phyloP scores from a whole-genome alignment of 2,329 filamentous ascomycete species.

The Kalaharituber pfeilii region DNA sequence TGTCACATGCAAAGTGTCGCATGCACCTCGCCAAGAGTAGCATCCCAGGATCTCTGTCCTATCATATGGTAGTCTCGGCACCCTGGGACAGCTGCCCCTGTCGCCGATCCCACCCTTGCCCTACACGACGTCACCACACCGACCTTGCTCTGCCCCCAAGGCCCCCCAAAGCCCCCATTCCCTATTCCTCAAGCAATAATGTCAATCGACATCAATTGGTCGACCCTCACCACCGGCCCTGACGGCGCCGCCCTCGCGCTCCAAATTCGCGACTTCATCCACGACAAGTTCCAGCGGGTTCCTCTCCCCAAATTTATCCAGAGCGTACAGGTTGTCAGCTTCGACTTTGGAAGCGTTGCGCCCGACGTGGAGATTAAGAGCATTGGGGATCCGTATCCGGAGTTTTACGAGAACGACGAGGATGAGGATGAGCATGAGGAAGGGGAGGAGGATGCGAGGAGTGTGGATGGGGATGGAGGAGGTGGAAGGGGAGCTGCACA shows the following conservation, averaged over 20 bases:
- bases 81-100: no score
- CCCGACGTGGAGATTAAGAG: constrained; percentile 88
- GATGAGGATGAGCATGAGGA: constrained; percentile 41
- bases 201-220: constrained; percentile 98
- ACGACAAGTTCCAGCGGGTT: constrained; percentile 87
- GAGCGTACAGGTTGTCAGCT: constrained; percentile 83
- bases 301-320: constrained; percentile 89
- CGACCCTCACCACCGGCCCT: constrained; percentile 70
- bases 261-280: constrained; percentile 78
- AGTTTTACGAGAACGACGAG: constrained; percentile 80
- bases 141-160: no score
- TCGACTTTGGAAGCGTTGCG: constrained; percentile 71
- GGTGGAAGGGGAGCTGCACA: constrained; percentile 20
- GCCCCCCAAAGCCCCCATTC: background rate
- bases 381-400: constrained; percentile 82
- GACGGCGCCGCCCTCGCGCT: constrained; percentile 74
- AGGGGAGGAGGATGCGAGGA: constrained; percentile 28
- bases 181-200: constrained; percentile 33
- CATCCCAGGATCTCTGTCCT: no score
- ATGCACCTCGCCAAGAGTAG: no score
- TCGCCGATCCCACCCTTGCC: no score
- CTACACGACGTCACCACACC: no score
- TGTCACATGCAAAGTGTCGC: no score
- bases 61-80: no score
- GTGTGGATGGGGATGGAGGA: constrained; percentile 21